Evolutionary conservation across 2,329 filamentous ascomycete genomes (phyloP).

Genomic region (Monilinia laxa): DNA sequence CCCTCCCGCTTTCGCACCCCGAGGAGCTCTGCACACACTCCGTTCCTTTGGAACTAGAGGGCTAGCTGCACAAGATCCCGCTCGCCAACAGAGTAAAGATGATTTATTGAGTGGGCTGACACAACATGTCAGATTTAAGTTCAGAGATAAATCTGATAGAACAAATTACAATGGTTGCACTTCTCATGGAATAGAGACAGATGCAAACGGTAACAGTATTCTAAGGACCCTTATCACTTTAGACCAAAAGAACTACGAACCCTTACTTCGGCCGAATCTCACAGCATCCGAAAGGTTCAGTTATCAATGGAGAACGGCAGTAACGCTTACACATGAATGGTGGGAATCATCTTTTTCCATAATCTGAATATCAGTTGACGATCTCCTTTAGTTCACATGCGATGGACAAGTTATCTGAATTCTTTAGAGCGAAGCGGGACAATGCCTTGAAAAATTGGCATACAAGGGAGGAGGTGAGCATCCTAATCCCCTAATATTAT

Average conservation of each 20-base stretch:
- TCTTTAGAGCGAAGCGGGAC: not conserved
- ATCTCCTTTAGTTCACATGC: not conserved
- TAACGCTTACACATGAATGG: constrained; percentile 16
- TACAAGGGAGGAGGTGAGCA: not conserved
- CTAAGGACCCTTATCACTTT: not conserved
- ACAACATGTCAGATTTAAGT: not conserved
- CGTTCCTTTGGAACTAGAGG: not conserved
- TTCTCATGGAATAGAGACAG: not conserved
- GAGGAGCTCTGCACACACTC: not conserved
- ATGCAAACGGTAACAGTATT: not conserved
- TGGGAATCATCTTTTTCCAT: not conserved
- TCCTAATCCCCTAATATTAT: not conserved
- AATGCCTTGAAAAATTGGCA: not conserved
- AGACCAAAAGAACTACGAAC: not conserved
- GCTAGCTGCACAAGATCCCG: constrained; percentile 3
- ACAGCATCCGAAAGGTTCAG: constrained; percentile 7
- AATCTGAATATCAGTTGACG: not conserved
- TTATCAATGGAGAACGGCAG: constrained; percentile 13
- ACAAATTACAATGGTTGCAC: not conserved
- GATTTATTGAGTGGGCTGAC: not conserved
- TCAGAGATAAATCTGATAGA: not conserved
- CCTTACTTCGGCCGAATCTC: not conserved
- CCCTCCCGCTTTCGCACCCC: not conserved
- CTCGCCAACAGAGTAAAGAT: not conserved
- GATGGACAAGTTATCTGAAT: not conserved